Evolutionary conservation across 164 flowering plant genomes (phyloP).

Genomic region (Echeveria elegans): DNA sequence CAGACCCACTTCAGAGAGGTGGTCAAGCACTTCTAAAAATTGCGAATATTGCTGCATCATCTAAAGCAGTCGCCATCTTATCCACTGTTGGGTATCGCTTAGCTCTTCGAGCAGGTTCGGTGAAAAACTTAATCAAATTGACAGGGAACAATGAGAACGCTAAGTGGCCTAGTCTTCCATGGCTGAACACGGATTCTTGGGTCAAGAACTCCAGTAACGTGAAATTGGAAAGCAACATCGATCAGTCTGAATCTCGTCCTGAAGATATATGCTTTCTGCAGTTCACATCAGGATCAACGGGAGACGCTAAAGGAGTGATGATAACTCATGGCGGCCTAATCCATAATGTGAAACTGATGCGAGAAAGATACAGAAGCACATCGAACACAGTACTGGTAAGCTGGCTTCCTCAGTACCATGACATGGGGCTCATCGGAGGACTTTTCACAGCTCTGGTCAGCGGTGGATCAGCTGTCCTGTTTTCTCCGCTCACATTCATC

Average conservation of each 20-base stretch:
- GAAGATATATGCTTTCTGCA: slow-evolving; percentile 63
- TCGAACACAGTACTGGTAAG: slow-evolving; percentile 64
- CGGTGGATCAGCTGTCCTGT: slow-evolving; percentile 62
- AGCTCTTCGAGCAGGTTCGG: slow-evolving; percentile 53
- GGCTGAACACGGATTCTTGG: slow-evolving; percentile 76
- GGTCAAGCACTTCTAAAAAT: slow-evolving; percentile 73
- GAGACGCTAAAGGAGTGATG: slow-evolving; percentile 87
- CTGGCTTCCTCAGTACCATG: slow-evolving; percentile 93
- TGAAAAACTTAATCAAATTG: slow-evolving; percentile 38
- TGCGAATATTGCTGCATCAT: slow-evolving; percentile 57
- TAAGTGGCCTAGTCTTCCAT: slow-evolving; percentile 74
- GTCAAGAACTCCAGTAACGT: slow-evolving; percentile 29
- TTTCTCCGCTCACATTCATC: slow-evolving; percentile 72
- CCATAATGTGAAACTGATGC: slow-evolving; percentile 76
- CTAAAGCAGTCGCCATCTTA: slow-evolving; percentile 62
- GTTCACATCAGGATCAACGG: slow-evolving; percentile 81
- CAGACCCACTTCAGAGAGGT: slow-evolving; percentile 74
- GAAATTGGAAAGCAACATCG: slow-evolving; percentile 9
- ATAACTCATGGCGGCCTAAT: slow-evolving; percentile 75
- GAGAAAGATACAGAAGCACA: slow-evolving; percentile 53
- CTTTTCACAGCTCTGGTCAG: slow-evolving; percentile 65
- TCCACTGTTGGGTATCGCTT: slow-evolving; percentile 50
- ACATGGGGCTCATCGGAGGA: slow-evolving; percentile 83
- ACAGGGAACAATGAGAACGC: slow-evolving; percentile 26
- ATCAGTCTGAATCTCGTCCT: slow-evolving; percentile 30